Conservation (phyloP, 306 rosid species). For the Adenanthera pavonina region DNA sequence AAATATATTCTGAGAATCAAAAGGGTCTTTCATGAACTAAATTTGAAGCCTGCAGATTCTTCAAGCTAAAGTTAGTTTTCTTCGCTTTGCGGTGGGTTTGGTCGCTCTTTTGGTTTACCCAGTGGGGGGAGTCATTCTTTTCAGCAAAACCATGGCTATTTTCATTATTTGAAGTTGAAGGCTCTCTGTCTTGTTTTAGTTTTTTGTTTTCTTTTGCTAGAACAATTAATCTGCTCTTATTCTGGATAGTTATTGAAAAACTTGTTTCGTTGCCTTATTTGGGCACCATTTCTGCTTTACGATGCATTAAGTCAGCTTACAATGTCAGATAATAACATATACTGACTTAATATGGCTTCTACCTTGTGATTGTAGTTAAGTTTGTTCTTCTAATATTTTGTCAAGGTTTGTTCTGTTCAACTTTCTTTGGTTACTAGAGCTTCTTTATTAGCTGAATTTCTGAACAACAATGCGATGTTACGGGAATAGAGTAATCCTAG, state of each 20-base stretch:
- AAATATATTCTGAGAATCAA: constrained; percentile 28
- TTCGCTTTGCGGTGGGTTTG: constrained; percentile 28
- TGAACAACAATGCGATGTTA: too few species aligned
- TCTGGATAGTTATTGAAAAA: constrained; percentile 16
- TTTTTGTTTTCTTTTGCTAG: not conserved
- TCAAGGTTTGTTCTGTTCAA: too few species aligned
- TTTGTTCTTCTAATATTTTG: too few species aligned
- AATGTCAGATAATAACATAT: too few species aligned
- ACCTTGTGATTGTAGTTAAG: not conserved
- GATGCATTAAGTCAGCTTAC: not conserved
- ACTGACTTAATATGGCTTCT: too few species aligned
- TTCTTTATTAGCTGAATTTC: too few species aligned
- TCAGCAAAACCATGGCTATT: constrained; percentile 8
- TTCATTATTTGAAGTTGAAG: constrained; percentile 33
- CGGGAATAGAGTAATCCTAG: too few species aligned
- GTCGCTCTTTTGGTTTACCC: constrained; percentile 24
- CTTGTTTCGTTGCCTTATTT: not conserved
- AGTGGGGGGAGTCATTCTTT: constrained; percentile 10
- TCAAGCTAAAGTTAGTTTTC: constrained; percentile 41
- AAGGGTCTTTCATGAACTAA: constrained; percentile 21
- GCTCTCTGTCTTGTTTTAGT: not conserved
- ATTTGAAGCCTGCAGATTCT: constrained; percentile 38
- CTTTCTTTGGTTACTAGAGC: too few species aligned
- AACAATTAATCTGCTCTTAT: not conserved
- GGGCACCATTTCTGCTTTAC: not conserved